Percentiles rank a stretch among this genome's conserved stretches.
Conservation (phyloP, 305 asterid genomes). For the Fraxinus velutina region DNA sequence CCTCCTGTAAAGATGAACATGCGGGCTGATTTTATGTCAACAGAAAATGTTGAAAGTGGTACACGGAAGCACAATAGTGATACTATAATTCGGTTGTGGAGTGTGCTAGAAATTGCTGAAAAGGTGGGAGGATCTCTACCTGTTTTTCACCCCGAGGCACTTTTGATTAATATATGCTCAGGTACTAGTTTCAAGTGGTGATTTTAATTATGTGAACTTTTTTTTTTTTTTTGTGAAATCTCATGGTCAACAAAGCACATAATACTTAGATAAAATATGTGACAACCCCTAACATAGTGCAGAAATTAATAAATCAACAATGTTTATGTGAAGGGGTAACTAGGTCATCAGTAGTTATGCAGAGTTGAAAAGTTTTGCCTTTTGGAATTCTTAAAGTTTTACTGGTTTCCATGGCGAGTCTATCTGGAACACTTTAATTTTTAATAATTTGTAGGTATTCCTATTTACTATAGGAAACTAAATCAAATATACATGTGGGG, state of each 20-base stretch:
- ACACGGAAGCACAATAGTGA: constrained; percentile 30
- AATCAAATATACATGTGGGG: background rate
- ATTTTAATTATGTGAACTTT: constrained; percentile 14
- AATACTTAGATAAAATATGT: constrained; percentile 5
- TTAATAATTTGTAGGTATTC: background rate
- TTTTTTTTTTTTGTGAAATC: background rate
- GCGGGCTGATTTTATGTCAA: constrained; percentile 31
- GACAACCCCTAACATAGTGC: constrained; percentile 5
- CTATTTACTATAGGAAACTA: background rate
- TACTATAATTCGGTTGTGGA: constrained; percentile 46
- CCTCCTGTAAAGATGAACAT: constrained; percentile 31
- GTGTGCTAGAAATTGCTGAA: constrained; percentile 70
- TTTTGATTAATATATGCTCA: constrained; percentile 63
- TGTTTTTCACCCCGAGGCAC: constrained; percentile 77
- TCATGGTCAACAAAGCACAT: constrained; percentile 2
- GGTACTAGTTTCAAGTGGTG: constrained; percentile 47
- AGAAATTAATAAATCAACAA: constrained; percentile 14
- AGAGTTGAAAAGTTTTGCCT: background rate
- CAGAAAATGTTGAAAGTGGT: constrained; percentile 30
- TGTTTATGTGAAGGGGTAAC: background rate
- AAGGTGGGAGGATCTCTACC: constrained; percentile 73
- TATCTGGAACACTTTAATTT: background rate
- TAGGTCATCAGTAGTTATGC: background rate
- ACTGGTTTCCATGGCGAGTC: background rate
- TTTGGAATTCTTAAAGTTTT: background rate